A percentile compares a stretch with the other conserved stretches of the same genome.
Evolutionary conservation across 2,329 filamentous ascomycete genomes (phyloP).

Genomic region (Huntiella abstrusa): DNA sequence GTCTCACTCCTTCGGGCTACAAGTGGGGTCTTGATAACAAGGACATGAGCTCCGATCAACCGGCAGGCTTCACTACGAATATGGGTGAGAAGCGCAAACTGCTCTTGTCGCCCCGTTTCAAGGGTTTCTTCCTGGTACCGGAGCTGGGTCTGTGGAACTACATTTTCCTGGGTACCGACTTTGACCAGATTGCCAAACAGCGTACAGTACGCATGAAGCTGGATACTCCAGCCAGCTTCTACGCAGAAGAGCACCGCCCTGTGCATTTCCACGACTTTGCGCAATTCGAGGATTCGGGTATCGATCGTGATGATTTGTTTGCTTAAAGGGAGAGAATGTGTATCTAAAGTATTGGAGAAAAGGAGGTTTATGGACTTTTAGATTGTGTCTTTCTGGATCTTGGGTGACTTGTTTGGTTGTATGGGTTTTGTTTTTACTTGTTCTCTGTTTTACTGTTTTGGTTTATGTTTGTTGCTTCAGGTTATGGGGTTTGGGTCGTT

Average conservation of each 20-base stretch:
- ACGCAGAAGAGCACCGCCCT: conserved; percentile 78
- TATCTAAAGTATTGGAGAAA: background rate
- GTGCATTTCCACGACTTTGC: conserved; percentile 96
- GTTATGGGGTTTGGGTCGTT: background rate
- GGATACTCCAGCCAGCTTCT: conserved; percentile 78
- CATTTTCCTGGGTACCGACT: conserved; percentile 87
- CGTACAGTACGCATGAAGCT: conserved; percentile 68
- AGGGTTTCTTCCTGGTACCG: conserved; percentile 89
- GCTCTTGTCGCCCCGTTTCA: conserved; percentile 78
- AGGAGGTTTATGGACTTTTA: background rate
- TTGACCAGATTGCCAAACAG: conserved; percentile 78
- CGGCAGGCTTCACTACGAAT: conserved; percentile 73
- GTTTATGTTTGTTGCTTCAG: background rate
- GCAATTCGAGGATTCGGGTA: conserved; percentile 91
- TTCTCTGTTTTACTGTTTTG: background rate
- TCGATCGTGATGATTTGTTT: conserved; percentile 84
- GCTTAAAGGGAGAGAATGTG: conserved; percentile 33
- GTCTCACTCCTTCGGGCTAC: conserved; percentile 76
- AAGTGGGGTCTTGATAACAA: conserved; percentile 96
- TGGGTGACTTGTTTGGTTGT: background rate
- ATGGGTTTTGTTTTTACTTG: background rate
- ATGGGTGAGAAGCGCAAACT: conserved; percentile 96
- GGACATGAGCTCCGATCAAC: conserved; percentile 80
- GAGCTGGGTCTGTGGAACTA: conserved; percentile 91
- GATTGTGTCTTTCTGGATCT: conserved; percentile 1